Percentiles rank a stretch among this genome's conserved stretches.
These are phyloP conservation scores for Salvia miltiorrhiza DNA, from an alignment of 257 asterid genomes.

Conservation along the genomic window DNA sequence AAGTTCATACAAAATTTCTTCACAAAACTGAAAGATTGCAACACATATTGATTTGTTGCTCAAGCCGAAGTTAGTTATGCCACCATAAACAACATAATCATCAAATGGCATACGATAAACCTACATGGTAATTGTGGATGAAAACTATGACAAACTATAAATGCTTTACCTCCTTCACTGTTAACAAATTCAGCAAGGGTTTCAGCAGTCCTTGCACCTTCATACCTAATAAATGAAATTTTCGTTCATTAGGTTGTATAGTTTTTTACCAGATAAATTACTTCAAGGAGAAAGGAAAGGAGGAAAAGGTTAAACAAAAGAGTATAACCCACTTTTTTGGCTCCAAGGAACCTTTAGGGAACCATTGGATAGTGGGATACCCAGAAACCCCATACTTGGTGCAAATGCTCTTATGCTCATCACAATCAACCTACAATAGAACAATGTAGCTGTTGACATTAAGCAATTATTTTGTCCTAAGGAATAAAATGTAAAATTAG, in stretches of 20 bases:
- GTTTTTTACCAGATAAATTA: not conserved
- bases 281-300: not conserved
- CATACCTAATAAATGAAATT: conserved; percentile 47
- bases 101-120: not conserved
- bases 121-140: not conserved
- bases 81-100: conserved; percentile 14
- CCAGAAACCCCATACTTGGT: conserved; percentile 84
- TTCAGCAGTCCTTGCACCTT: conserved; percentile 77
- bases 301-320: not conserved
- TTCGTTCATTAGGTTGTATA: conserved; percentile 1
- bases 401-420: conserved; percentile 83
- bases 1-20: not conserved
- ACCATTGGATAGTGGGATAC: conserved; percentile 95
- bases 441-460: not conserved
- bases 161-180: conserved; percentile 66
- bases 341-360: conserved; percentile 90
- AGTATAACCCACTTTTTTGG: conserved; percentile 64
- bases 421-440: conserved; percentile 79
- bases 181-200: conserved; percentile 81
- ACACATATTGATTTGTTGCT: conserved; percentile 4
- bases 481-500: not conserved
- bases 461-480: not conserved
- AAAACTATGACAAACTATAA: not conserved
- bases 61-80: not conserved
- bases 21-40: not conserved